Percentiles rank a stretch among this genome's conserved stretches.
Evolutionary conservation across 2,329 filamentous ascomycete genomes (phyloP).

Genomic region (Trichoderma lentiforme): DNA sequence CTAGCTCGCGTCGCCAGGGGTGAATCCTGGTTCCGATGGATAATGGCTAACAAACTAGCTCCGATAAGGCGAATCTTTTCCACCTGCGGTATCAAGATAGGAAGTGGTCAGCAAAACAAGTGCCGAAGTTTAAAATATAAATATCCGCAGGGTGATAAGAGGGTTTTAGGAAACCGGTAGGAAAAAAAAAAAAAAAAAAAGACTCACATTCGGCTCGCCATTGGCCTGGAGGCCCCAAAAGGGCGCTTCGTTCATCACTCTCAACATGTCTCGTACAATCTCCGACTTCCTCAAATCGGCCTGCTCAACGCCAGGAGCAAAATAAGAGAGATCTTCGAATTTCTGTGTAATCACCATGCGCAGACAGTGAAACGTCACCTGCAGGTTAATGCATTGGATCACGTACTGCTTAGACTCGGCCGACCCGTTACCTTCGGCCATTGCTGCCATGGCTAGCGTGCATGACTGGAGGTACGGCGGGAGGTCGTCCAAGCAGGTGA

Average conservation of each 20-base stretch:
- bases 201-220: conserved; percentile 38
- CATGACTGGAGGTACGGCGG: conserved; percentile 36
- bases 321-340: conserved; percentile 33
- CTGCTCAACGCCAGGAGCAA: conserved; percentile 30
- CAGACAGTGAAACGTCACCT: conserved; percentile 40
- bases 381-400: conserved; percentile 41
- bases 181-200: neutral
- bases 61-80: conserved; percentile 41
- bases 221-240: conserved; percentile 42
- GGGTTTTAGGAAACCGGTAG: neutral
- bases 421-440: conserved; percentile 19
- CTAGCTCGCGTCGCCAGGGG: conserved; percentile 37
- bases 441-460: conserved; percentile 22
- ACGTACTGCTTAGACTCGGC: conserved; percentile 32
- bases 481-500: conserved; percentile 39
- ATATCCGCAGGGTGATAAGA: neutral
- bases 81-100: conserved; percentile 27
- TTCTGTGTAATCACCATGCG: conserved; percentile 40
- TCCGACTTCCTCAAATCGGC: conserved; percentile 39
- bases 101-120: neutral
- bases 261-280: conserved; percentile 42
- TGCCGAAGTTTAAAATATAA: neutral
- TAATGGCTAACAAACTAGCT: conserved; percentile 37
- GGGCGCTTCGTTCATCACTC: conserved; percentile 39
- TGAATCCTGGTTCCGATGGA: conserved; percentile 37